Evolutionary conservation across 345 rosid genomes (phyloP).

Genomic region (Rhizophora mangle): DNA sequence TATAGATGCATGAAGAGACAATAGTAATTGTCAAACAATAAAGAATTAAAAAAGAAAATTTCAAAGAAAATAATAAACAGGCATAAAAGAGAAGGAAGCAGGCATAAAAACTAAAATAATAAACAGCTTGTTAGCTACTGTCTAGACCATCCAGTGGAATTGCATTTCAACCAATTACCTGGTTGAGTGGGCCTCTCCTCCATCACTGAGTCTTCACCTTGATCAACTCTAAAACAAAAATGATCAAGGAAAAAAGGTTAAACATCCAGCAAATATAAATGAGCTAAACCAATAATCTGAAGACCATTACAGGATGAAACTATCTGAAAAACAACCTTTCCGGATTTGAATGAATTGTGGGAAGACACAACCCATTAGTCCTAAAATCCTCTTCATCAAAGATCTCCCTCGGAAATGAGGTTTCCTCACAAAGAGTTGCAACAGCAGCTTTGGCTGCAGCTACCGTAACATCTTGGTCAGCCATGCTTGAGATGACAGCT

Average conservation of each 20-base stretch:
- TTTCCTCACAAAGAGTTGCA: conserved; percentile 69
- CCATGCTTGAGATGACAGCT: conserved; percentile 59
- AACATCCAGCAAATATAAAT: conserved; percentile 8
- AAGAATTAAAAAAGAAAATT: too few species aligned
- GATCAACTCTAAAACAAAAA: conserved; percentile 37
- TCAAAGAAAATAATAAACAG: background rate
- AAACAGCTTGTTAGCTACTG: background rate
- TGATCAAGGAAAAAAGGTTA: background rate
- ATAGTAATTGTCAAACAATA: background rate
- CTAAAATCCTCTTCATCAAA: conserved; percentile 40
- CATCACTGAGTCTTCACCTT: conserved; percentile 44
- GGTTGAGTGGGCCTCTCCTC: conserved; percentile 31
- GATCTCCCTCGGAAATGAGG: conserved; percentile 64
- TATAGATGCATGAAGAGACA: conserved; percentile 11
- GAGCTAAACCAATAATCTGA: conserved; percentile 8
- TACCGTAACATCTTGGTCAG: conserved; percentile 56
- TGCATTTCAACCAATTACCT: conserved; percentile 32
- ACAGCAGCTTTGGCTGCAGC: conserved; percentile 86
- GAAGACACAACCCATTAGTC: conserved; percentile 31
- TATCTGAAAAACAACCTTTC: conserved; percentile 44
- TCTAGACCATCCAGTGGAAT: background rate
- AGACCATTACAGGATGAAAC: background rate
- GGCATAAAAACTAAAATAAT: background rate
- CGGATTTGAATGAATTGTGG: conserved; percentile 16
- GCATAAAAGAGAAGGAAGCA: background rate